Base-by-base conservation (phyloP, 2,329 filamentous ascomycete species). In the Ilyonectria sp. region DNA sequence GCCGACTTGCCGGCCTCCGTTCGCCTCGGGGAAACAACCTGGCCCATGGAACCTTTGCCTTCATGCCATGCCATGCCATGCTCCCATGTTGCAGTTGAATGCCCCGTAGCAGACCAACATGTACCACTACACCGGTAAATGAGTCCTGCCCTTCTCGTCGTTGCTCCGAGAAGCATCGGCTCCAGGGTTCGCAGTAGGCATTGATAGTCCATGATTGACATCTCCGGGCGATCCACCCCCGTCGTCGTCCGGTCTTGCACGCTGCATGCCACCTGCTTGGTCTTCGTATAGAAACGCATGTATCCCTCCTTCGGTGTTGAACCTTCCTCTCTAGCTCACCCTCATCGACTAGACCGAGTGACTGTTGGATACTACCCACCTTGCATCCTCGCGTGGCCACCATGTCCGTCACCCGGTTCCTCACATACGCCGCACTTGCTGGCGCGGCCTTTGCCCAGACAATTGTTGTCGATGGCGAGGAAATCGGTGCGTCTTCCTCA, bases 371-470 rank as follows among this genome's bases (percentile, higher is more conserved):
- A 40, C 50, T 26, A 21, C 54, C 31, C 43, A 54, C 26, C 23
- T 19, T 29, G 23, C 35, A 19, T 53, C 21, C 44, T 58, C 49
- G 64, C 63, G 52, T 62, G 63, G 65, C 35, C 31, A 60, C 46
- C 55, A 69, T 71, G 69, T 67, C 69, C 33, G 60, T 58, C 64
- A 63, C 44, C 23, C 67, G 60, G 26, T 63, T 71, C 54, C 56
- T 71, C n/a, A 67, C 69, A 53, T 57, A 65, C 26, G 69, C 68
- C 29, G 64, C 65, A 23, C 57, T 74, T 56, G 62, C 52, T 50
- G 61, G 64, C 58, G 56, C 62, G 13, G 62, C 68, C 53, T 59
- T 64, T 60, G 74, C 75, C 33, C 74, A 77, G 69, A 77, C 74
- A 31, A 73, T 77, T 54, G 68, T 61, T 53, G 62, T 76, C 53